Conservation (phyloP, 1,284 basidiomycete species). For the Inonotus hispidus region DNA sequence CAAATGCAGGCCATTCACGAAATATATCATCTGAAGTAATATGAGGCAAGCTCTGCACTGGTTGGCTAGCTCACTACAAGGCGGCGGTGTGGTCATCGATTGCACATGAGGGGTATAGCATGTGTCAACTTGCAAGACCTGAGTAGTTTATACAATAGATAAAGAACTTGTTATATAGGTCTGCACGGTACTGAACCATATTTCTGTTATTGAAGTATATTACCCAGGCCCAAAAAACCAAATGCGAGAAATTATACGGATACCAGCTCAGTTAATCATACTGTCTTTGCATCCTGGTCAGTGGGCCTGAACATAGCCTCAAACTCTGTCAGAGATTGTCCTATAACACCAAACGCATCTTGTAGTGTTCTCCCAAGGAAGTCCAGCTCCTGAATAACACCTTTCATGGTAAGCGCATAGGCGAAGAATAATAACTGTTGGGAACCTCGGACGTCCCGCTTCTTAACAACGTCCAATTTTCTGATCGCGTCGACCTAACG, state of each 20-base stretch:
- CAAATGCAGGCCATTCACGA: no score
- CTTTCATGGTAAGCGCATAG: conserved; percentile 90
- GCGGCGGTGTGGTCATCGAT: conserved; percentile 66
- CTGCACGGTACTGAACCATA: no score
- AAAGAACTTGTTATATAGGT: no score
- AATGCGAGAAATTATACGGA: no score
- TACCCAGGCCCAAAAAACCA: not conserved
- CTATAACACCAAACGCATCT: conserved; percentile 84
- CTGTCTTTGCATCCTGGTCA: not conserved
- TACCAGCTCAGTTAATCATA: not conserved
- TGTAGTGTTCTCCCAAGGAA: conserved; percentile 73
- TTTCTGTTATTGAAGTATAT: not conserved
- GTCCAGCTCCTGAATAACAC: conserved; percentile 84
- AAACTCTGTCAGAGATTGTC: conserved; percentile 63
- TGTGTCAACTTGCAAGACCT: conserved; percentile 84
- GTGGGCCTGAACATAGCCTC: conserved; percentile 50
- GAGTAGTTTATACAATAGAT: conserved; percentile 37
- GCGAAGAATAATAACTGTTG: conserved; percentile 89
- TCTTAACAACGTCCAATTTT: conserved; percentile 80
- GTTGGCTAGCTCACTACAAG: conserved; percentile 40
- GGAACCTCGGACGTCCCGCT: conserved; percentile 66
- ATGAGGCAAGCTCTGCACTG: no score
- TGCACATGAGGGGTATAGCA: conserved; percentile 78
- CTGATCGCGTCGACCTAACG: conserved; percentile 72
- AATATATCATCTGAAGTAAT: no score